Conservation (phyloP, 2,329 filamentous ascomycete species). For the Pseudogymnoascus sp. region DNA sequence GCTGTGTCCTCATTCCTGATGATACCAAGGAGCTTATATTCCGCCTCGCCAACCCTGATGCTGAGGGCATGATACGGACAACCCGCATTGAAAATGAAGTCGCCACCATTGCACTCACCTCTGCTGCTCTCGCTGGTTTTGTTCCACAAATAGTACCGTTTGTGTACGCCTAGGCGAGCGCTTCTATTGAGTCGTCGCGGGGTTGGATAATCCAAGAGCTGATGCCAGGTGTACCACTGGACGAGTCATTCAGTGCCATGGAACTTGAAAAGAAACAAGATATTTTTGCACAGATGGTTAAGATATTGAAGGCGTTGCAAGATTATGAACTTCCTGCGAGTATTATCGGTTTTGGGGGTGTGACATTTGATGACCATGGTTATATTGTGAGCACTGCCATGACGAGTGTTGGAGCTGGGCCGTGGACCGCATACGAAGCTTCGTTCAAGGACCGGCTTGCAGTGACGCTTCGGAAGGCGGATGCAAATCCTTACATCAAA, state of each 20-base stretch:
- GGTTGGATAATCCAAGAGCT: conserved; percentile 29
- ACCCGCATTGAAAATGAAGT: conserved; percentile 31
- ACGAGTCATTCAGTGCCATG: conserved; percentile 23
- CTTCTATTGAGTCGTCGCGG: conserved; percentile 16
- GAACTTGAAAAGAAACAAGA: conserved; percentile 20
- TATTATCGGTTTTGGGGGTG: conserved; percentile 28
- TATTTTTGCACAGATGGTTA: conserved; percentile 29
- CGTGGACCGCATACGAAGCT: conserved; percentile 26
- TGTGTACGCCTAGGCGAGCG: conserved; percentile 28
- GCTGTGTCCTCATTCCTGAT: conserved; percentile 24
- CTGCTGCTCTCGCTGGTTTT: conserved; percentile 24
- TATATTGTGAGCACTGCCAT: conserved; percentile 28
- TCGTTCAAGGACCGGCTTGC: conserved; percentile 25
- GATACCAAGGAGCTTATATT: conserved; percentile 27
- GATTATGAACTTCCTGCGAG: conserved; percentile 28
- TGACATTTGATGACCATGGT: conserved; percentile 28
- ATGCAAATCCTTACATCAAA: conserved; percentile 19
- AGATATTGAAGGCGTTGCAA: conserved; percentile 28
- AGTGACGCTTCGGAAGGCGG: conserved; percentile 26
- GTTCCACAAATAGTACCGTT: conserved; percentile 26
- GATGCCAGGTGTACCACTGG: conserved; percentile 27
- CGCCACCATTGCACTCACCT: conserved; percentile 26
- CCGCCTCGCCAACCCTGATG: conserved; percentile 30
- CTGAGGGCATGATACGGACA: conserved; percentile 24
- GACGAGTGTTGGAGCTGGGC: conserved; percentile 27